Conservation (phyloP, 2,329 filamentous ascomycete species). For the Falciphora oryzae region DNA sequence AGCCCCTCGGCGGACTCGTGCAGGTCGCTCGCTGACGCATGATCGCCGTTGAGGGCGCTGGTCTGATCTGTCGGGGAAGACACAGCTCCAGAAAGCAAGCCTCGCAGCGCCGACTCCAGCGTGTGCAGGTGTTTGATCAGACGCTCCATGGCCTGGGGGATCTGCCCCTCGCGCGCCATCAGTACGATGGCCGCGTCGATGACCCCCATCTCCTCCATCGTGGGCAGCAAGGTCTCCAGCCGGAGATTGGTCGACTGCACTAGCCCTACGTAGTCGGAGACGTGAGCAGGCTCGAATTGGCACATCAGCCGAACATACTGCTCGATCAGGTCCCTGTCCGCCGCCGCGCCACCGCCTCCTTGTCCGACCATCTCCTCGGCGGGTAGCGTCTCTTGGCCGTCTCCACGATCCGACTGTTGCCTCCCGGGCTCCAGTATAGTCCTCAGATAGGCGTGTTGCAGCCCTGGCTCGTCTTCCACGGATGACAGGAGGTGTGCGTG, state of each 20-base stretch:
- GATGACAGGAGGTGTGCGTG: constrained; percentile 61
- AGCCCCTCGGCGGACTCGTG: constrained; percentile 67
- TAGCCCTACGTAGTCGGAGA: constrained; percentile 75
- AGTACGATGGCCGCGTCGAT: constrained; percentile 90
- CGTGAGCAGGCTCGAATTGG: constrained; percentile 71
- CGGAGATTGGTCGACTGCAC: constrained; percentile 73
- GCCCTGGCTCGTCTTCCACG: constrained; percentile 52
- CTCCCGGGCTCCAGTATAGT: constrained; percentile 62
- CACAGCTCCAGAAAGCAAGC: constrained; percentile 56
- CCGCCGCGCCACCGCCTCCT: constrained; percentile 16
- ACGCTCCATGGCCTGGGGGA: constrained; percentile 76
- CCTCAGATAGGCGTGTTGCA: constrained; percentile 71
- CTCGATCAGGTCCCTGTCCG: constrained; percentile 64
- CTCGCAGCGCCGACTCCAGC: constrained; percentile 70
- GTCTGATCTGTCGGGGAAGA: constrained; percentile 16
- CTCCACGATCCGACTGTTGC: neutral
- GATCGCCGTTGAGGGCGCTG: constrained; percentile 27
- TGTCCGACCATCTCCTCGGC: neutral
- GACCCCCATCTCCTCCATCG: constrained; percentile 83
- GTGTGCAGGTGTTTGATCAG: constrained; percentile 75
- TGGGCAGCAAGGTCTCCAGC: constrained; percentile 74
- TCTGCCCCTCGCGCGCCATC: constrained; percentile 81
- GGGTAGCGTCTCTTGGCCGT: neutral
- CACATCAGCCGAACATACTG: constrained; percentile 90
- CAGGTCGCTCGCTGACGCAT: constrained; percentile 29